Evolutionary conservation across 2,329 filamentous ascomycete species (phyloP), one percentile per base, ranked within the genome.

Genomic region (Cladosporium halotolerans): DNA sequence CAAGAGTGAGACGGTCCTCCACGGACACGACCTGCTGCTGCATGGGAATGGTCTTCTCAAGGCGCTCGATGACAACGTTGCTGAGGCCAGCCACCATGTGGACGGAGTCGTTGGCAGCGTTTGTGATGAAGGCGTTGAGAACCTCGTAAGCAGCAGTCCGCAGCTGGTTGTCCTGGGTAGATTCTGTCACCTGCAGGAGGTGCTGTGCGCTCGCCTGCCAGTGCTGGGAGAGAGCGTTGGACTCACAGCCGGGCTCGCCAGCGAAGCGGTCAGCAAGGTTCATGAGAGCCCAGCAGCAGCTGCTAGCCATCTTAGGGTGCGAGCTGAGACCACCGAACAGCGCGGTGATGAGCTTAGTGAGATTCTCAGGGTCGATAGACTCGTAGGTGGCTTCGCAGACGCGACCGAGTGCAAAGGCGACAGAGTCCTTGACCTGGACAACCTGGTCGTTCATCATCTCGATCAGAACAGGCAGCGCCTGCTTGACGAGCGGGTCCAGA

Each of bases 221-320:
- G 74, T 96, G 89, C 58, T 85, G 83, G 2, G 91, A 95, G 46
- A 99, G 78, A 41, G 89, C 81, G 74, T 97, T 99, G 45, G 78
- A 78, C 63, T 85, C 77, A 56, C 85, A 86, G 46, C 88, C 89
- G 53, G 85, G 80, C 52, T 96, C 91, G 54, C 90, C 89, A 31
- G 90, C 88, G 69, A 97, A 99, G 57, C 91, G 86, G 69, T 99
- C 93, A 9, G 93, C 92, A 68, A 99, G 76, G 74, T 97, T 99
- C 89, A 99, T 97, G 61, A 99, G 76, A 32, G 93, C 91, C 93
- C 95, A 96, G 76, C 93, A 99, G 83, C 93, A 97, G 31, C 93
- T 99, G 52, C 89, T 85, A 32, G 92, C 93, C 85, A 99, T 99
- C 81, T 95, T 96, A 56, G 90, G 86, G 69, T 87, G 93, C 74